Evolutionary conservation across 2,329 filamentous ascomycete species (phyloP), one percentile per base, ranked within the genome.

Genomic region (Colletotrichum cordylinicola): DNA sequence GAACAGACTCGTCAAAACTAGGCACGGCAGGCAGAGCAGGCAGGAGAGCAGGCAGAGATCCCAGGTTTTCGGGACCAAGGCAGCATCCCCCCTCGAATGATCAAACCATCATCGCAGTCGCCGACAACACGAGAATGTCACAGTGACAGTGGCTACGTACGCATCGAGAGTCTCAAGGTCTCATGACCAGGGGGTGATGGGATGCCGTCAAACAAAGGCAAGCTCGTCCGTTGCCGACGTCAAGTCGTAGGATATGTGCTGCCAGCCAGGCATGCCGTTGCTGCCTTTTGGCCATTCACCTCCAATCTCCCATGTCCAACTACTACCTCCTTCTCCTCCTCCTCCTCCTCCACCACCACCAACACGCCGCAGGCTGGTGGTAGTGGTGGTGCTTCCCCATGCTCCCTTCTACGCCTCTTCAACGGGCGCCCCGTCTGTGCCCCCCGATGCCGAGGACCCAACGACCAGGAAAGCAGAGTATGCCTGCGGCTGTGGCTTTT

Each of bases 31-130:
- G 62, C 35, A 67, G 35, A 21, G 35, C 48, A 67, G 31, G 55
- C 55, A 58, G 55, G n/a, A 29, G 18, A 52, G 7, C 24, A 70
- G 55, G 70, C 70, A 73, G 39, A 16, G 21, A 56, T 67, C 43
- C 73, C 62, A 61, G 65, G 62, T 75, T 37, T 16, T 75, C 73
- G 62, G 69, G 69, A 73, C 64, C 62, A 68, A 72, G 55, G 69
- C 70, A 37, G 56, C 72, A 61, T 37, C 0, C 27, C 64, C 24
- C 29, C 27, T 33, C 33, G 29, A 61, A 61, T n/a, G 61, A 27
- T 35, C 65, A 61, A 35, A 24, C 58, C 27, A 35, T 35, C 65
- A 39, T 71, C 61, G 35, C 55, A 33, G 52, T 72, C 72, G 39
- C 68, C 61, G 60, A 72, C 61, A 67, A 72, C 61, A 67, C 52